These are phyloP conservation scores for Cucumis sativus DNA, from an alignment of 306 rosid species.

Conservation along the genomic window Cucumber_9930_V3 NC_026661.2:3066001-3066500, in stretches of 20 bases:
- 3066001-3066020: not conserved
- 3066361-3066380: slow-evolving; percentile 31
- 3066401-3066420: slow-evolving; percentile 36
- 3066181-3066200: slow-evolving; percentile 62
- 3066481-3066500: slow-evolving; percentile 37
- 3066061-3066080: not conserved
- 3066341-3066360: slow-evolving; percentile 31
- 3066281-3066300: slow-evolving; percentile 86
- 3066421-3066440: slow-evolving; percentile 30
- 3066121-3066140: not conserved
- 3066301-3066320: slow-evolving; percentile 43
- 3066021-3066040: not conserved
- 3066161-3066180: slow-evolving; percentile 12
- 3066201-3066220: slow-evolving; percentile 84
- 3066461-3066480: slow-evolving; percentile 24
- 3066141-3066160: not conserved
- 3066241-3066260: slow-evolving; percentile 78
- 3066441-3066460: slow-evolving; percentile 43
- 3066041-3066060: not conserved
- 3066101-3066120: not conserved
- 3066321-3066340: slow-evolving; percentile 20
- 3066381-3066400: slow-evolving; percentile 42
- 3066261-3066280: slow-evolving; percentile 89
- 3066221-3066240: slow-evolving; percentile 84
- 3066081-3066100: not conserved